Evolutionary conservation across 2,329 filamentous ascomycete species (phyloP).

Genomic region (Alternaria incomplexa): DNA sequence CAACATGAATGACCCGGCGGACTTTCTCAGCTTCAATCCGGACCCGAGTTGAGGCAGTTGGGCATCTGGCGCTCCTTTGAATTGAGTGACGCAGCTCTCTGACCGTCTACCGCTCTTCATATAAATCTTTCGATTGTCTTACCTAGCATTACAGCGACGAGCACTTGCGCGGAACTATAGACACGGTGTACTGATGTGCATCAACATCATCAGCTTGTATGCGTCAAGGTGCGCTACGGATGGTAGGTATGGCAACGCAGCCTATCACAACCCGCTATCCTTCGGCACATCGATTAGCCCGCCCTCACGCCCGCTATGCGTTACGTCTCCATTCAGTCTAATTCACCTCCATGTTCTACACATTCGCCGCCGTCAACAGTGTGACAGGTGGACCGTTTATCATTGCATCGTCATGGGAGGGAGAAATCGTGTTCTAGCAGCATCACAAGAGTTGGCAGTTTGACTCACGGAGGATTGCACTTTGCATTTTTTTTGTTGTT

Average conservation of each 20-base stretch:
- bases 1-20: slow-evolving; percentile 10
- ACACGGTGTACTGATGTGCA: neutral
- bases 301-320: neutral
- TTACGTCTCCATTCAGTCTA: neutral
- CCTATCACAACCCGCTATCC: neutral
- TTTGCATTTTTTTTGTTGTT: neutral
- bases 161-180: neutral
- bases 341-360: neutral
- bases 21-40: slow-evolving; percentile 18
- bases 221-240: neutral
- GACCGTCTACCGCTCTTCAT: neutral
- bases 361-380: neutral
- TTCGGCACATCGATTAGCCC: neutral
- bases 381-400: neutral
- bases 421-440: neutral
- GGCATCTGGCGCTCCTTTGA: too few relatives aligned
- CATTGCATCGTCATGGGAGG: neutral
- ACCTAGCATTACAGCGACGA: neutral
- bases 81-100: neutral
- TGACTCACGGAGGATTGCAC: neutral
- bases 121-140: neutral
- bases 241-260: neutral
- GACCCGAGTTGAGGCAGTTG: slow-evolving; percentile 1
- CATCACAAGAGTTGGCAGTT: neutral
- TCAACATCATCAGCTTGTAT: neutral